Evolutionary conservation across 441 rosid species (phyloP).

Genomic region (Sinapis alba): DNA sequence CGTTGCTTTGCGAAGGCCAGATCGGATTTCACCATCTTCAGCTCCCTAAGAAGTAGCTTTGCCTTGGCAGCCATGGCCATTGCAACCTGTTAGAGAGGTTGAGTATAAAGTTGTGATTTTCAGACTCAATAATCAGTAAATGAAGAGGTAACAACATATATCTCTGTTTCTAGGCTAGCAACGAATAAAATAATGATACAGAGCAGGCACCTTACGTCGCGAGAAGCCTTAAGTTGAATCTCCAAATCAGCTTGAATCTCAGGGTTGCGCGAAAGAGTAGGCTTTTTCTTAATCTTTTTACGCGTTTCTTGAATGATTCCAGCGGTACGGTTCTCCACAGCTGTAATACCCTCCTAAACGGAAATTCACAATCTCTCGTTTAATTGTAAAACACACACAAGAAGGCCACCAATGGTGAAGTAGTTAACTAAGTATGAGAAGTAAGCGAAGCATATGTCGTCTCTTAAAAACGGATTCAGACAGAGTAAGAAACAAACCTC

Average conservation of each 20-base stretch:
- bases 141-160: constrained; percentile 9
- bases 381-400: neutral
- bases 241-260: constrained; percentile 52
- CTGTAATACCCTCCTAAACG: constrained; percentile 59
- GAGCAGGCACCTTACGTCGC: constrained; percentile 83
- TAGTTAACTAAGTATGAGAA: neutral
- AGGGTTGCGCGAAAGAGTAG: constrained; percentile 43
- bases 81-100: constrained; percentile 59
- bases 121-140: neutral
- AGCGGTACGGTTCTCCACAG: constrained; percentile 67
- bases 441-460: neutral
- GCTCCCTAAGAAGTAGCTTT: constrained; percentile 72
- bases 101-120: neutral
- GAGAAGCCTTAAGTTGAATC: constrained; percentile 75
- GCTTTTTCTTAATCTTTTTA: constrained; percentile 57
- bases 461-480: neutral
- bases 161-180: constrained; percentile 23
- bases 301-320: constrained; percentile 71
- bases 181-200: constrained; percentile 42
- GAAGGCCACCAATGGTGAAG: neutral
- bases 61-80: constrained; percentile 87
- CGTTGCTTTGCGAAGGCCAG: constrained; percentile 74
- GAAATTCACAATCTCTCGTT: constrained; percentile 7
- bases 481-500: constrained; percentile 47
- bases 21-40: constrained; percentile 75